These are phyloP conservation scores for Lobosporangium transversale DNA, from an alignment of 192 early-diverging fungal species.

Conservation along the genomic window DNA sequence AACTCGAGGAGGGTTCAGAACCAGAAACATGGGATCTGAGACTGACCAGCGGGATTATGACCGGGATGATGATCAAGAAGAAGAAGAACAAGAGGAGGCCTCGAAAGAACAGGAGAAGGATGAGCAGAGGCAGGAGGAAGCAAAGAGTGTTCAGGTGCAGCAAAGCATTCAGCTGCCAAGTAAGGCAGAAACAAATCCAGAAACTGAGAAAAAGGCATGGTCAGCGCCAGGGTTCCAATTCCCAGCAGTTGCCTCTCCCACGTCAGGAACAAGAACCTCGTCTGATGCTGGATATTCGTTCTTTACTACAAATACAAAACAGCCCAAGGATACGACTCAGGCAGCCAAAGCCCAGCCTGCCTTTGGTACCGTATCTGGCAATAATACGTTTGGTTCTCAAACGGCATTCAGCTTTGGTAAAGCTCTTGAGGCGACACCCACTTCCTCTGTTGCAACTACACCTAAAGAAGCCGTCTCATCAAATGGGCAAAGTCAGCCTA, in stretches of 20 bases:
- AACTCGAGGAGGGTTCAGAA: constrained; percentile 30
- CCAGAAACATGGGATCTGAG: constrained; percentile 47
- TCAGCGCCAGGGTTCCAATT: constrained; percentile 33
- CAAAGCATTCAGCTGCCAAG: background rate
- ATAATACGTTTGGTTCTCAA: constrained; percentile 40
- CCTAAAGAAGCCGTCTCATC: background rate
- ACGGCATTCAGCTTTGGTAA: constrained; percentile 31
- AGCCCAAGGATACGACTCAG: constrained; percentile 10
- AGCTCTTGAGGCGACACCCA: background rate
- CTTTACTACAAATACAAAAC: constrained; percentile 16
- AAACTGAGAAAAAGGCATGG: constrained; percentile 16
- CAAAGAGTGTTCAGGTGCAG: background rate
- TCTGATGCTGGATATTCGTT: constrained; percentile 20
- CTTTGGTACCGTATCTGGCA: constrained; percentile 9
- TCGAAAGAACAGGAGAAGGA: constrained; percentile 6
- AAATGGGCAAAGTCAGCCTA: background rate
- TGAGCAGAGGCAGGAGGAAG: constrained; percentile 15
- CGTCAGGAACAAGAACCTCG: background rate
- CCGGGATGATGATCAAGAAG: constrained; percentile 21
- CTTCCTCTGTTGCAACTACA: background rate
- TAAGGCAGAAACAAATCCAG: background rate
- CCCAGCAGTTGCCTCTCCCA: constrained; percentile 4
- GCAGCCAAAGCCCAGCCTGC: background rate
- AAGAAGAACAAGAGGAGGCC: constrained; percentile 11
- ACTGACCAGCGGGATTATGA: constrained; percentile 46